Percentiles rank a stretch among this genome's conserved stretches.
Evolutionary conservation across 495 filamentous ascomycete genomes (phyloP).

Genomic region (Aspergillus cavernicola): DNA sequence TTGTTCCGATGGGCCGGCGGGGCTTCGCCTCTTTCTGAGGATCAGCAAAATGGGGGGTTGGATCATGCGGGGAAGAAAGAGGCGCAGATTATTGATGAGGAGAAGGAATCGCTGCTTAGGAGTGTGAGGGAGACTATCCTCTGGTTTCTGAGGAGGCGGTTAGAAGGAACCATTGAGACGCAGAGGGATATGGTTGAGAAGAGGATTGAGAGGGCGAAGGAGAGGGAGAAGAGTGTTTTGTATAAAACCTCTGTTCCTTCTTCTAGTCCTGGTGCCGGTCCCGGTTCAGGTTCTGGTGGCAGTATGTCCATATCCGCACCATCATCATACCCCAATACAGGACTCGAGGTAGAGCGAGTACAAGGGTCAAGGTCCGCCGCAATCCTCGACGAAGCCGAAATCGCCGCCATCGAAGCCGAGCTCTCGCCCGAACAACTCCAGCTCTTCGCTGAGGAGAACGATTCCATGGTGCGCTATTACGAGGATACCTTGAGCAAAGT

Average conservation of each 20-base stretch:
- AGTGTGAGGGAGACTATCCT: constrained; percentile 72
- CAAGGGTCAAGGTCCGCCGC: constrained; percentile 2
- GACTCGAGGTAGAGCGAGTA: not conserved
- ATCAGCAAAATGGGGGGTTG: too few relatives aligned
- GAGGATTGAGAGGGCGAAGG: constrained; percentile 73
- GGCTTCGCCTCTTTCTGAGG: not conserved
- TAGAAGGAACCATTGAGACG: constrained; percentile 70
- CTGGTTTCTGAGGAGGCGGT: constrained; percentile 68
- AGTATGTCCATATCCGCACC: not conserved
- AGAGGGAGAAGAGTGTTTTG: constrained; percentile 83
- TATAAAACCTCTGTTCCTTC: constrained; percentile 47
- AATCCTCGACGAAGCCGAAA: constrained; percentile 38
- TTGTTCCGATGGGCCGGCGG: constrained; percentile 25
- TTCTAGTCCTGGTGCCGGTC: not conserved
- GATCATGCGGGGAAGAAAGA: constrained; percentile 28
- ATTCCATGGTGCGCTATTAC: constrained; percentile 86
- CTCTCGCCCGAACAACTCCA: constrained; percentile 81
- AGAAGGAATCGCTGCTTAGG: constrained; percentile 52
- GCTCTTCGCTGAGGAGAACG: constrained; percentile 91
- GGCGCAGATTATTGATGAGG: constrained; percentile 71
- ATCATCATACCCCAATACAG: not conserved
- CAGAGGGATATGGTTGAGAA: constrained; percentile 92
- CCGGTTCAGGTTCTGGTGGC: not conserved
- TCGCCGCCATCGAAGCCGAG: constrained; percentile 52
- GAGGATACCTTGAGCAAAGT: constrained; percentile 90